Conservation (phyloP, 164 flowering plant species). For the Taxillus chinensis region DNA sequence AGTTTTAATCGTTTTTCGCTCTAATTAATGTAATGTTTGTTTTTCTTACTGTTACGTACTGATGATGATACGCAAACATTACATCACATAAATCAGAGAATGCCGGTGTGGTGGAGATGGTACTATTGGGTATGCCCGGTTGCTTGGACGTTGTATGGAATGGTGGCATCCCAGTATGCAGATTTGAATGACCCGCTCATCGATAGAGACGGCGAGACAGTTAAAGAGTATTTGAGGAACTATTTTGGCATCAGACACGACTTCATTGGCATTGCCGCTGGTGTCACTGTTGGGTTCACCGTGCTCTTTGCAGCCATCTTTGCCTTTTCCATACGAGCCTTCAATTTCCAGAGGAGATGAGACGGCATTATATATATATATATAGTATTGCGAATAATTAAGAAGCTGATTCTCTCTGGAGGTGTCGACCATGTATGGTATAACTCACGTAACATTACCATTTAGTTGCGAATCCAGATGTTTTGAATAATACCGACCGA, state of each 20-base stretch:
- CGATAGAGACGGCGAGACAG: background rate
- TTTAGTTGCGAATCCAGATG: too few species aligned
- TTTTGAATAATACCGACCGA: too few species aligned
- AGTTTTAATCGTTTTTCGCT: background rate
- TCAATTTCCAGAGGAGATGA: constrained; percentile 25
- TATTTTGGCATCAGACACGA: constrained; percentile 20
- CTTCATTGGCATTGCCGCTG: constrained; percentile 25
- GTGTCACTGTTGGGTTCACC: constrained; percentile 10
- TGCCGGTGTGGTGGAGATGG: constrained; percentile 7
- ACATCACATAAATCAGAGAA: background rate
- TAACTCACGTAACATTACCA: too few species aligned
- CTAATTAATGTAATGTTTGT: background rate
- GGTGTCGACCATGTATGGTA: too few species aligned
- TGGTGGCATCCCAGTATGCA: constrained; percentile 13
- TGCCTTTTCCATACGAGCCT: constrained; percentile 14
- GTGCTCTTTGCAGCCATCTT: constrained; percentile 19
- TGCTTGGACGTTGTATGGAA: constrained; percentile 15
- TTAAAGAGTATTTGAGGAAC: constrained; percentile 4
- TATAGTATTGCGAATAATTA: too few species aligned
- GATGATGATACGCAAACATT: too few species aligned
- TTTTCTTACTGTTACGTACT: background rate
- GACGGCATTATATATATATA: background rate
- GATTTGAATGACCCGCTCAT: constrained; percentile 1
- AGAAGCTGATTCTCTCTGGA: too few species aligned
- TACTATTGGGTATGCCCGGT: constrained; percentile 6